Evolutionary conservation across 768 basidiomycete genomes (phyloP).

Genomic region (Termitomyces sp.): DNA sequence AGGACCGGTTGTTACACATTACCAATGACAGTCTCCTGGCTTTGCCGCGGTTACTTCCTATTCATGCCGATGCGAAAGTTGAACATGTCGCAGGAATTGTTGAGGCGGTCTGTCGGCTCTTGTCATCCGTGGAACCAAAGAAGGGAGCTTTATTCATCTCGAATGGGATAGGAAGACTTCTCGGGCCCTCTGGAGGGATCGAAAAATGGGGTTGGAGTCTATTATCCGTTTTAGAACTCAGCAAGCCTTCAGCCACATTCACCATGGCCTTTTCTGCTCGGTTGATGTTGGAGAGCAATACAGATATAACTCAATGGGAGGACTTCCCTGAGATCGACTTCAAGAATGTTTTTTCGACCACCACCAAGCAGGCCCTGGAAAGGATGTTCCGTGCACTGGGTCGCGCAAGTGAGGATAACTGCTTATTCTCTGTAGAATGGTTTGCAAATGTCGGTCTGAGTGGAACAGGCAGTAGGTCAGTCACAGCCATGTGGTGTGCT

Average conservation of each 20-base stretch:
- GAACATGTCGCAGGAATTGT: conserved; percentile 66
- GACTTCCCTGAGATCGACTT: conserved; percentile 62
- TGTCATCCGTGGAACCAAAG: conserved; percentile 19
- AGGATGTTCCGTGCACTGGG: conserved; percentile 77
- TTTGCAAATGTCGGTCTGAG: conserved; percentile 55
- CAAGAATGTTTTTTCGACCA: conserved; percentile 49
- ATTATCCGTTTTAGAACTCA: conserved; percentile 77
- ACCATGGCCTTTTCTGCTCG: conserved; percentile 48
- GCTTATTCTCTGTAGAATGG: conserved; percentile 82
- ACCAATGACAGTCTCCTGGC: conserved; percentile 62
- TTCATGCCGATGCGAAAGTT: conserved; percentile 72
- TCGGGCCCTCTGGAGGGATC: conserved; percentile 80
- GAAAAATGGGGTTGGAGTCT: conserved; percentile 93
- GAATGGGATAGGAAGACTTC: conserved; percentile 53
- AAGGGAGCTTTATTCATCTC: conserved; percentile 42
- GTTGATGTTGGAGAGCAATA: conserved; percentile 54
- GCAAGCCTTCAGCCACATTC: conserved; percentile 45
- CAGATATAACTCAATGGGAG: conserved; percentile 29
- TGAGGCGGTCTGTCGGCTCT: conserved; percentile 64
- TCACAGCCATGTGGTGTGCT: conserved; percentile 84
- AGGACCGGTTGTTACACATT: conserved; percentile 59
- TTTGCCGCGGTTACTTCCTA: conserved; percentile 69
- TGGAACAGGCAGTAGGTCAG: conserved; percentile 43
- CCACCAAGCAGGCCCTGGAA: conserved; percentile 53
- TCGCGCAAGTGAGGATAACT: conserved; percentile 59